Evolutionary conservation across 2,329 filamentous ascomycete genomes (phyloP), one percentile per base, ranked within the genome.

Genomic region (Pezicula carpinea): DNA sequence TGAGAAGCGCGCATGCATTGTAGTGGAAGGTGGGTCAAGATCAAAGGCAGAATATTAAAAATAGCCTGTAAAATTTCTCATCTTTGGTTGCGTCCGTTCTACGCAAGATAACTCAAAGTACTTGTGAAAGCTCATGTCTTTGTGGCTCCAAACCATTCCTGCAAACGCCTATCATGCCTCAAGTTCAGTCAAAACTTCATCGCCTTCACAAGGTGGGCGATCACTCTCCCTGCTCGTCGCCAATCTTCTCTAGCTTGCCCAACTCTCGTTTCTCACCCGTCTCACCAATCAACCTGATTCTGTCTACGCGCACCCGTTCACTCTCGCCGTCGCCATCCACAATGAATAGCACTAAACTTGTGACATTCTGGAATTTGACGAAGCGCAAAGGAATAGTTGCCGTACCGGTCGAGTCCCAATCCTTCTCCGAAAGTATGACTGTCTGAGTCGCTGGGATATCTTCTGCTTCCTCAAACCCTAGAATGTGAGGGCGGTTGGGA

Each of bases 341-440:
- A 29, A 99, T 83, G 66, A 96, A 99, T 10, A 99, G 59, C 15
- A 95, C 85, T 59, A 99, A 64, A 52, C 84, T 93, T 50, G 82
- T 86, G 45, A 96, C 87, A 63, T 90, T 95, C 71, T 97, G 93
- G 74, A 97, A 99, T 72, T 96, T 96, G 69, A 99, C 93, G 62
- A 92, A 96, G 13, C 91, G 87, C 59, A 97, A 71, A 38, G 77
- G 70, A 45, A 92, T 70, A 59, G 76, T 87, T 13, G 82, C 85
- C 7, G 88, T 92, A 43, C 83, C 85, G 13, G 87, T 81, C 38
- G 76, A 73, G 66, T 90, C 87, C 92, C 93, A 99, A 62, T 96
- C 89, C 44, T 78, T 75, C 39, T 83, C 73, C 51, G 77, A 74
- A 36, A 99, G 75, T 59, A 84, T 84, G 50, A 96, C 81, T 44